A percentile compares a stretch with the other conserved stretches of the same genome.
phyloP scores from a whole-genome alignment of 768 basidiomycete species.

The Collybiopsis confluens region DNA sequence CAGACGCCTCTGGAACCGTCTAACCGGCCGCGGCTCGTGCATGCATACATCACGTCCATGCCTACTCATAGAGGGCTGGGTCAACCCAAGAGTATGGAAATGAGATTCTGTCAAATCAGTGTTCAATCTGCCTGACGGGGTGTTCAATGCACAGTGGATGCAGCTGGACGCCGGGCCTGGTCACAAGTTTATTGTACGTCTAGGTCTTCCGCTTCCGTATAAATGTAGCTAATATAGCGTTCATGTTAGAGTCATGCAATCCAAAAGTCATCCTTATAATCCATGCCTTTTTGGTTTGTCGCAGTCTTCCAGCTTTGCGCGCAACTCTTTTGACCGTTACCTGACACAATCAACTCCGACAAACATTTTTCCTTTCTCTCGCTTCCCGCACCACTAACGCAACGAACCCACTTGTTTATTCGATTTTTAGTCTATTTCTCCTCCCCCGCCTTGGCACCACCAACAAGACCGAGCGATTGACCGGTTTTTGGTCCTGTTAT shows the following conservation, averaged over 20 bases:
- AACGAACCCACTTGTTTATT: no score
- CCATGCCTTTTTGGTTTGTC: constrained; percentile 76
- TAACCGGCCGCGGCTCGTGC: constrained; percentile 76
- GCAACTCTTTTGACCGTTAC: no score
- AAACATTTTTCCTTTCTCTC: no score
- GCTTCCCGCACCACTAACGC: no score
- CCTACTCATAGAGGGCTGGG: constrained; percentile 80
- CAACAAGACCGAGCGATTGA: no score
- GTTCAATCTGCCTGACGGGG: constrained; percentile 78
- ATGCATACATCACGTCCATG: constrained; percentile 66
- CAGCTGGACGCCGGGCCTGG: constrained; percentile 87
- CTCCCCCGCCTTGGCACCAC: no score
- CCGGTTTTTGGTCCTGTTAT: no score
- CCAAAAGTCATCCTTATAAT: constrained; percentile 83
- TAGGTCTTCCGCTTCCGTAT: background rate
- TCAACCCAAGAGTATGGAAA: constrained; percentile 62
- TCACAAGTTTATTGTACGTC: constrained; percentile 68
- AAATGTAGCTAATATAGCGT: background rate
- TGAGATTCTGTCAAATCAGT: constrained; percentile 83
- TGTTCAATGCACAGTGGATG: constrained; percentile 81
- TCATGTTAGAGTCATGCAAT: constrained; percentile 57
- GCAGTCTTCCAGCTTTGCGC: constrained; percentile 69
- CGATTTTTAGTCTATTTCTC: no score
- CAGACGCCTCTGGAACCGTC: constrained; percentile 54
- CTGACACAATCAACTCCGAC: no score